Conservation (phyloP, 2,329 filamentous ascomycete species). For the Dactylellina sp. region DNA sequence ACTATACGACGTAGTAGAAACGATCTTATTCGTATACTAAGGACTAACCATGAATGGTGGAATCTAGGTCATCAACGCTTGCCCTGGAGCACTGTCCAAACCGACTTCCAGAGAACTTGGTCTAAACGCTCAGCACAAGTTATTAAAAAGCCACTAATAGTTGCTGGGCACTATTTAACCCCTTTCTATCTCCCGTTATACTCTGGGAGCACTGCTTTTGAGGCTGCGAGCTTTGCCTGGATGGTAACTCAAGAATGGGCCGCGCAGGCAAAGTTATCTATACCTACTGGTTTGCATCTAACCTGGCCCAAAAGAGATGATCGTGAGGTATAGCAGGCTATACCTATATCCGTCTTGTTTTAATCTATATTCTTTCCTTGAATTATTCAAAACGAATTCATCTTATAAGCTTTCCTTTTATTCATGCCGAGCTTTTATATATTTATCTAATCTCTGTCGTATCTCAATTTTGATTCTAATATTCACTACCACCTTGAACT, state of each 20-base stretch:
- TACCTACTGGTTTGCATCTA: constrained; percentile 40
- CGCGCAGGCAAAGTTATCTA: constrained; percentile 12
- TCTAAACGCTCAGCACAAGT: constrained; percentile 32
- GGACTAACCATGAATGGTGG: constrained; percentile 57
- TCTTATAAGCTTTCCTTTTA: too few species aligned
- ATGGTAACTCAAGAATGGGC: constrained; percentile 55
- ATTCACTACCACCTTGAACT: too few species aligned
- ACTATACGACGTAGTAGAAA: constrained; percentile 45
- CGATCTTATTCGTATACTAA: constrained; percentile 37
- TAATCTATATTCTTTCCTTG: not conserved
- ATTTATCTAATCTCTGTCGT: too few species aligned
- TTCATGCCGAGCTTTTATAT: too few species aligned
- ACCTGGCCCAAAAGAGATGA: constrained; percentile 49
- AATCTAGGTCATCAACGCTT: constrained; percentile 49
- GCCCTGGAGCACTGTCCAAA: constrained; percentile 35
- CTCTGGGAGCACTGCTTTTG: constrained; percentile 51
- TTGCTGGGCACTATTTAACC: constrained; percentile 47
- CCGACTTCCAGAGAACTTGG: constrained; percentile 46
- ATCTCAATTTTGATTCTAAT: too few species aligned
- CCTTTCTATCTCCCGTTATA: constrained; percentile 54
- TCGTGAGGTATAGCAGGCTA: not conserved
- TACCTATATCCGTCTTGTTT: not conserved
- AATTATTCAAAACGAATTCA: too few species aligned
- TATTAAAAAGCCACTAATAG: constrained; percentile 20
- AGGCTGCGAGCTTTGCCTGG: constrained; percentile 55